Conservation (phyloP, 768 basidiomycete species). For the Amanita pallidorosea region DNA sequence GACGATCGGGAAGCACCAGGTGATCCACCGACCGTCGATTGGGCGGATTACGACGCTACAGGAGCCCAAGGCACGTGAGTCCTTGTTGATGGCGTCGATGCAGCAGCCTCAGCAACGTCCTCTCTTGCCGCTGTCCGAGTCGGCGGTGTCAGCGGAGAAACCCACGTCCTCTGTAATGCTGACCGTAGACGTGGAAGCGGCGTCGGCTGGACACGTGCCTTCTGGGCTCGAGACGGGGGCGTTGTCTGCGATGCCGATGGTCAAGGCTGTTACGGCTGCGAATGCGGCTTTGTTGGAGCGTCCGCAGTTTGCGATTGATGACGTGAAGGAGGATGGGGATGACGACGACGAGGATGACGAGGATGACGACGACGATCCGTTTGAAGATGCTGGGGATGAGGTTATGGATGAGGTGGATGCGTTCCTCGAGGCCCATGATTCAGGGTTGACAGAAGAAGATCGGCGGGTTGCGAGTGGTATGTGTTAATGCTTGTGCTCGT, state of each 20-base stretch:
- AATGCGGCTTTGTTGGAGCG: conserved; percentile 83
- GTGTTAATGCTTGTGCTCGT: conserved; percentile 5
- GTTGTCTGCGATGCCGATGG: conserved; percentile 51
- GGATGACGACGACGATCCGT: conserved; percentile 21
- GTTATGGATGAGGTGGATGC: conserved; percentile 95
- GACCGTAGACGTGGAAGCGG: conserved; percentile 33
- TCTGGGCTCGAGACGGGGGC: conserved; percentile 26
- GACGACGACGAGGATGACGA: conserved; percentile 53
- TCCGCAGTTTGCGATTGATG: conserved; percentile 95
- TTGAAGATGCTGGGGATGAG: conserved; percentile 34
- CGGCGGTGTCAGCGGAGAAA: too few relatives aligned
- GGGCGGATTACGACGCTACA: conserved; percentile 76
- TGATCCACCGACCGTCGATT: conserved; percentile 72
- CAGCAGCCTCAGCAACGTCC: conserved; percentile 17
- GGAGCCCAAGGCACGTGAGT: conserved; percentile 84
- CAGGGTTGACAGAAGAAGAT: conserved; percentile 72
- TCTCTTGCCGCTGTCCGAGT: too few relatives aligned
- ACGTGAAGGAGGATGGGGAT: conserved; percentile 76
- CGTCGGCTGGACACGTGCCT: conserved; percentile 16
- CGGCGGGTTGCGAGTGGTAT: conserved; percentile 67
- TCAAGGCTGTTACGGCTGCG: conserved; percentile 67
- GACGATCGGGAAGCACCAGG: conserved; percentile 89
- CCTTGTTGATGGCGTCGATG: conserved; percentile 66
- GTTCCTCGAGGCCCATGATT: conserved; percentile 90
- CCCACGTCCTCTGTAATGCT: conserved; percentile 14